Evolutionary conservation across 1,139 yeast species (phyloP).

Genomic region (Sugiyamaella paludigena): DNA sequence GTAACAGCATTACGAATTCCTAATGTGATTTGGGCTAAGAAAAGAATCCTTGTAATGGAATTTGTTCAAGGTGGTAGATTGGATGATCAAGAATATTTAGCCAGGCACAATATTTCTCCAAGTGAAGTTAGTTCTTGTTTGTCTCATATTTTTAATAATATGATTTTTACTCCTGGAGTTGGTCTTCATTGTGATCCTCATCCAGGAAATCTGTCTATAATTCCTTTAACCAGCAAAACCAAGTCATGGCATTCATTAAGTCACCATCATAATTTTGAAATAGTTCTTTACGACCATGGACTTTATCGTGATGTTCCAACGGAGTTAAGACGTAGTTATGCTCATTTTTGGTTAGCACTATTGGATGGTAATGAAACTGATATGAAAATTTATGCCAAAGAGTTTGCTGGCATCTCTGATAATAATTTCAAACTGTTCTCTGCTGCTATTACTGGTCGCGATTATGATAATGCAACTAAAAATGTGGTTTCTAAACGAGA

Average conservation of each 20-base stretch:
- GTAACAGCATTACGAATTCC: conserved; percentile 83
- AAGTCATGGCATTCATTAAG: conserved; percentile 16
- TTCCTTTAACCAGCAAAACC: conserved; percentile 37
- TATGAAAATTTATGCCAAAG: conserved; percentile 72
- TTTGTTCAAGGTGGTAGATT: conserved; percentile 75
- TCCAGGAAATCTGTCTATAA: conserved; percentile 90
- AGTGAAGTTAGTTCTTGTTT: conserved; percentile 80
- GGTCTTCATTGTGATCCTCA: conserved; percentile 98
- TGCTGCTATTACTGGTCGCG: conserved; percentile 93
- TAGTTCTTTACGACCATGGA: conserved; percentile 91
- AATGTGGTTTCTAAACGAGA: conserved; percentile 56
- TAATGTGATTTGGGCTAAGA: conserved; percentile 59
- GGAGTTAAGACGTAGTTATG: conserved; percentile 74
- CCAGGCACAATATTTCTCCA: conserved; percentile 61
- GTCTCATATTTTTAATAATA: conserved; percentile 85
- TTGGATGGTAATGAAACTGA: conserved; percentile 62
- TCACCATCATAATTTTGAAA: conserved; percentile 76
- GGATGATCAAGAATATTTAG: conserved; percentile 68
- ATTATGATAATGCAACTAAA: conserved; percentile 64
- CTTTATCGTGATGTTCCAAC: conserved; percentile 81
- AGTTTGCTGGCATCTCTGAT: conserved; percentile 78
- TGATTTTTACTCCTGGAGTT: conserved; percentile 92
- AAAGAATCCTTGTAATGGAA: conserved; percentile 85
- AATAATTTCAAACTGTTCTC: conserved; percentile 80
- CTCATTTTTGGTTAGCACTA: conserved; percentile 90